Evolutionary conservation across 2,329 filamentous ascomycete genomes (phyloP).

Genomic region (Fusarium sp.): DNA sequence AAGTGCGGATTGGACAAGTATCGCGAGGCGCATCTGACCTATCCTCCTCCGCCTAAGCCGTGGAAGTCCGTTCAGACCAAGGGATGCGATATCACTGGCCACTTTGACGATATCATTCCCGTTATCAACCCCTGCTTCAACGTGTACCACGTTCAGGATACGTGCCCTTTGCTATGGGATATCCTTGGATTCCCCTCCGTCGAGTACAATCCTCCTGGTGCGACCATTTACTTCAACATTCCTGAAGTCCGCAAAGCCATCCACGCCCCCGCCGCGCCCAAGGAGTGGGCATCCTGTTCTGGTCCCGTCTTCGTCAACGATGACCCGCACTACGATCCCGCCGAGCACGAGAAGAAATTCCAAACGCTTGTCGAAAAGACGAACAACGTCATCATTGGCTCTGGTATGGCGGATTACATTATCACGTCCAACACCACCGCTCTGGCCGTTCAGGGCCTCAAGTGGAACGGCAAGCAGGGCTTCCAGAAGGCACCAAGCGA

Average conservation of each 20-base stretch:
- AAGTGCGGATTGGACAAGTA: conserved; percentile 24
- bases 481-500: conserved; percentile 5
- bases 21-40: conserved; percentile 13
- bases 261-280: not conserved
- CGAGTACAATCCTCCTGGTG: not conserved
- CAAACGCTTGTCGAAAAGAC: conserved; percentile 17
- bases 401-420: conserved; percentile 21
- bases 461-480: conserved; percentile 23
- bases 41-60: conserved; percentile 2
- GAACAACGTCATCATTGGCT: conserved; percentile 22
- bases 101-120: conserved; percentile 12
- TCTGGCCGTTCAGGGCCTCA: not conserved
- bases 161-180: conserved; percentile 14
- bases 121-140: conserved; percentile 26
- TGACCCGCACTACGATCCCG: conserved; percentile 1
- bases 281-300: conserved; percentile 11
- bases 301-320: conserved; percentile 6
- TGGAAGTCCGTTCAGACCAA: conserved; percentile 23
- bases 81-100: conserved; percentile 19
- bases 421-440: conserved; percentile 27
- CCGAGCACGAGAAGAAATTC: conserved; percentile 21
- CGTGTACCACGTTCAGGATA: conserved; percentile 18
- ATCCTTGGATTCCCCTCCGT: not conserved
- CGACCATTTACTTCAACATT: conserved; percentile 13
- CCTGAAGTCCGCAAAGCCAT: conserved; percentile 19